phyloP scores from a whole-genome alignment of 2,329 filamentous ascomycete species.

The Aspergillus vadensis region DNA sequence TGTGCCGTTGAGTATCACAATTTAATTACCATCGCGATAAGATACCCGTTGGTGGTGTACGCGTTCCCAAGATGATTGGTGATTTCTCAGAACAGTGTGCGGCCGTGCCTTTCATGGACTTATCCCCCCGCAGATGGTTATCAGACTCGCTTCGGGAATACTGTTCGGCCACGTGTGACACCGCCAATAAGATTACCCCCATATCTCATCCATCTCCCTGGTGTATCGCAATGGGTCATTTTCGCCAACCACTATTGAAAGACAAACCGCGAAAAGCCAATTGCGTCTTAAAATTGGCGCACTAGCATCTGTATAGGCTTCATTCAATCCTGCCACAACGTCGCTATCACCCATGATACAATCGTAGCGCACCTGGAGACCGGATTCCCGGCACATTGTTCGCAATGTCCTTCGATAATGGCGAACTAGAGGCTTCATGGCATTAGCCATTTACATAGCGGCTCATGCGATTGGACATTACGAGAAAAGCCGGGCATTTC shows the following conservation, averaged over 20 bases:
- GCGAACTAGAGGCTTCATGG: too few relatives aligned
- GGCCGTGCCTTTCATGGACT: neutral
- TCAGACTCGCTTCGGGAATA: neutral
- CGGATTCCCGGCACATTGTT: too few relatives aligned
- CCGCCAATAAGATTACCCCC: neutral
- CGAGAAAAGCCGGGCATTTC: too few relatives aligned
- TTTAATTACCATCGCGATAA: neutral
- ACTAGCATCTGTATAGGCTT: neutral
- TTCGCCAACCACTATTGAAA: neutral
- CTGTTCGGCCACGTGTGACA: neutral
- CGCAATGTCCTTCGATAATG: too few relatives aligned
- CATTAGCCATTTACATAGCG: too few relatives aligned
- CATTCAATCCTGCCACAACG: too few relatives aligned
- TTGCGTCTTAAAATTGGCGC: too few relatives aligned
- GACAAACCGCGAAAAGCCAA: too few relatives aligned
- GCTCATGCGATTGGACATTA: too few relatives aligned
- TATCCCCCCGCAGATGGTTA: neutral
- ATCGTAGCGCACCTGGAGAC: too few relatives aligned
- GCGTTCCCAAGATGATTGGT: neutral
- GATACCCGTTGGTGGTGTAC: neutral
- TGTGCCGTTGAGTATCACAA: neutral
- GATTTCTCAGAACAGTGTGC: neutral
- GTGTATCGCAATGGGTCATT: neutral
- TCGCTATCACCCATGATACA: too few relatives aligned
- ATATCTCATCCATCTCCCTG: neutral